Evolutionary conservation across 257 asterid species (phyloP), one percentile per base, ranked within the genome.

Genomic region (Rehmannia glutinosa): DNA sequence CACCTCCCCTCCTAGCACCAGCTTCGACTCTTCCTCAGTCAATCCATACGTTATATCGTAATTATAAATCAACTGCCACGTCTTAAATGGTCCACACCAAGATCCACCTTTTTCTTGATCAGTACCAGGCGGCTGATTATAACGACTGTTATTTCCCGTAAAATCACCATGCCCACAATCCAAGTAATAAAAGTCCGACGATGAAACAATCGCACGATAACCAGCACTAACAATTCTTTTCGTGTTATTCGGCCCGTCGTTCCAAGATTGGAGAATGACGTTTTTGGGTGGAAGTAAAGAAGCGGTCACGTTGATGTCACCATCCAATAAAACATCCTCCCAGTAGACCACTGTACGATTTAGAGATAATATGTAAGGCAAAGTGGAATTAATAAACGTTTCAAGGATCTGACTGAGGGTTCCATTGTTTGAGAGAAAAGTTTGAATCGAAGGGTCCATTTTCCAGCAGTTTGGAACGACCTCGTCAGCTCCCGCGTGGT

Each of bases 141-240:
- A 90, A 38, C 4, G 75, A 66, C 84, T 88, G 33, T 81, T 71
- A 28, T 94, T 94, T 24, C 99, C 99, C 11, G 79, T 13, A 27
- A 83, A 94, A 12, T 58, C 80, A 3, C 99, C 99, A 62, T 94
- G 97, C 53, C 99, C 99, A 41, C 97, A 91, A 38, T 93, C 99
- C 77, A 93, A 69, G 79, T 93, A 93, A 59, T 84, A 88, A 60
- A 60, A 88, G 1, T 88, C 94, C 0, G 96, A 56, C 0, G 99
- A 91, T 1, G 97, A 94, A 16, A 94, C 96, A 28, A 94, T 86
- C 0, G 78, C 95, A 4, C 86, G 85, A 47, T 86, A 94, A 19
- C 99, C 99, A 11, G 86, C 64, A 0, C 53, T 41, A 1, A 87
- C 95, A 7, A 94, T 81, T 73, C 55, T 64, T 70, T 88, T 88